A percentile compares a stretch with the other conserved stretches of the same genome.
Conservation (phyloP, 768 basidiomycete genomes). For the Lyophyllum atratum region DNA sequence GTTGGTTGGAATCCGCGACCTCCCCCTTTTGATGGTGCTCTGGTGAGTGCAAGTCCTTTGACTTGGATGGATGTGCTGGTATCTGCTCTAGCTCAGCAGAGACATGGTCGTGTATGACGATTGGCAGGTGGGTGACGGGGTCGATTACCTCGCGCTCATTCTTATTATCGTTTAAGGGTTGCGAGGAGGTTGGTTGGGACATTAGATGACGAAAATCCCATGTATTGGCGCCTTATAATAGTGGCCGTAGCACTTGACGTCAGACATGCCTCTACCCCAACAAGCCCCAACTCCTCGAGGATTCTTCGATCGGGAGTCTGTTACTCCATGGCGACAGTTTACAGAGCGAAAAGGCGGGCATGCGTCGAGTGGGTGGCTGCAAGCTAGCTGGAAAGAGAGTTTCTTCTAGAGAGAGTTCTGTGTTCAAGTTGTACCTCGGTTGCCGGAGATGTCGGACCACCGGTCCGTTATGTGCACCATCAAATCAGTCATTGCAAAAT, state of each 20-base stretch:
- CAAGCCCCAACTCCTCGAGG: too few species aligned
- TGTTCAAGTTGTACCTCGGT: too few species aligned
- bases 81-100: slow-evolving; percentile 37
- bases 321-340: too few species aligned
- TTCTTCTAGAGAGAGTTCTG: too few species aligned
- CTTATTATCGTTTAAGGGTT: not conserved
- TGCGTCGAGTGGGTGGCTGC: too few species aligned
- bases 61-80: slow-evolving; percentile 25
- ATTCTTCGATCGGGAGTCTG: too few species aligned
- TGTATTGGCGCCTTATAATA: not conserved
- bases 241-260: slow-evolving; percentile 29
- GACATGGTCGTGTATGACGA: slow-evolving; percentile 37
- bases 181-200: not conserved
- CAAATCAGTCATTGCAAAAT: too few species aligned
- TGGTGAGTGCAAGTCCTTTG: slow-evolving; percentile 17
- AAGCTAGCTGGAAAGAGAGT: too few species aligned
- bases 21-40: slow-evolving; percentile 17
- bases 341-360: too few species aligned
- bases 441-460: too few species aligned
- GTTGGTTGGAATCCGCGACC: slow-evolving; percentile 19
- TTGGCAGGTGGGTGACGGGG: slow-evolving; percentile 40
- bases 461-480: too few species aligned
- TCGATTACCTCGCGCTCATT: slow-evolving; percentile 37
- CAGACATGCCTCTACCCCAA: slow-evolving; percentile 23
- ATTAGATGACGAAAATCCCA: not conserved